Evolutionary conservation across 768 basidiomycete genomes (phyloP).

Genomic region (Leccinum truebloodii): DNA sequence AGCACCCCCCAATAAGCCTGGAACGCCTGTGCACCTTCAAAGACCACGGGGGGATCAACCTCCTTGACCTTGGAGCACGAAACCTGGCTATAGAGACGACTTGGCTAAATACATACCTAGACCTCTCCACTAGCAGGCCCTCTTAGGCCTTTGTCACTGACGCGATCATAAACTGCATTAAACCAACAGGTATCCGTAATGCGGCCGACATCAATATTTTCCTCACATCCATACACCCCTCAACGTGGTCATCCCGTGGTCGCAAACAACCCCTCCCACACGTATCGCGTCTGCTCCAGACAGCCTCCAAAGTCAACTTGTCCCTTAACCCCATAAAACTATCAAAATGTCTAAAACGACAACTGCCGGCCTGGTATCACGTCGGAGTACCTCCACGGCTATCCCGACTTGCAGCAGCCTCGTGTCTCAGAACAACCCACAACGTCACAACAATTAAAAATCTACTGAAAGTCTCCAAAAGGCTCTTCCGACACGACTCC

Average conservation of each 20-base stretch:
- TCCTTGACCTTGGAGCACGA: constrained; percentile 5
- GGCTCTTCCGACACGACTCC: too few species aligned
- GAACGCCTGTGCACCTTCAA: background rate
- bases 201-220: background rate
- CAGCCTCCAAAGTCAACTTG: background rate
- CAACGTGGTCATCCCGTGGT: background rate
- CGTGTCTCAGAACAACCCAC: too few species aligned
- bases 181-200: too few species aligned
- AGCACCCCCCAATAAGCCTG: background rate
- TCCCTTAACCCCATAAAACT: background rate
- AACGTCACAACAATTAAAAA: too few species aligned
- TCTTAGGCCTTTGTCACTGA: background rate
- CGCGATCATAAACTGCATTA: background rate
- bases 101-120: constrained; percentile 37
- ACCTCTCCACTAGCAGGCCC: too few species aligned
- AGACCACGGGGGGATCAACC: constrained; percentile 5
- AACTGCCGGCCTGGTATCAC: background rate
- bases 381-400: background rate
- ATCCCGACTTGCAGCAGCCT: too few species aligned
- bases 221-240: background rate
- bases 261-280: background rate
- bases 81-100: background rate
- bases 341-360: background rate
- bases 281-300: rapidly evolving
- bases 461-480: too few species aligned